phyloP scores from a whole-genome alignment of 2,329 filamentous ascomycete genomes.

The Cladosporium cucumerinum region DNA sequence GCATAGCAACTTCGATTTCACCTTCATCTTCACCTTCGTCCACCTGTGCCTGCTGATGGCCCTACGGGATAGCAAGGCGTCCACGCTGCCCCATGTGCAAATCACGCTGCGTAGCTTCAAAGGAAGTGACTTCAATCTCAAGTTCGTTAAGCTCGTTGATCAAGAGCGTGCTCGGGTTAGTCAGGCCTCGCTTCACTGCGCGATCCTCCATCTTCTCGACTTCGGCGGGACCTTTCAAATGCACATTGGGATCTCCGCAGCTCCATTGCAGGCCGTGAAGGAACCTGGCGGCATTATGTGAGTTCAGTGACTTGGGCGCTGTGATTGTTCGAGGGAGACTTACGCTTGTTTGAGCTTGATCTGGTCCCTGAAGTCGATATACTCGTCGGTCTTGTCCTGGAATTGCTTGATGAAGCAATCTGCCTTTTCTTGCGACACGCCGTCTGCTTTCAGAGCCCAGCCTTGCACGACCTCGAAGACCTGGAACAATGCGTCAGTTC shows the following conservation, averaged over 20 bases:
- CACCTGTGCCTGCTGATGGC: background rate
- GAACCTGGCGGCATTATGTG: background rate
- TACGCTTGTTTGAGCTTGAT: conserved; percentile 4
- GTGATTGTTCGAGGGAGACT: background rate
- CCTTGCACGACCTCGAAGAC: conserved; percentile 9
- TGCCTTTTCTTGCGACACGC: background rate
- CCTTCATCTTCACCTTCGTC: background rate
- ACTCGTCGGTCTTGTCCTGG: background rate
- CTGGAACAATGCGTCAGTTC: background rate
- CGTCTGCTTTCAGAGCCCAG: background rate
- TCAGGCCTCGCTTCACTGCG: background rate
- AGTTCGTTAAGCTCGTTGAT: background rate
- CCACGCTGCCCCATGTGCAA: background rate
- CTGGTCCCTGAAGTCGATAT: background rate
- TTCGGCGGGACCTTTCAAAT: background rate
- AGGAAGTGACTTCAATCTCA: background rate
- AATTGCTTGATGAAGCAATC: background rate
- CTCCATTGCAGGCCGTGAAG: background rate
- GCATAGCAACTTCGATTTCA: background rate
- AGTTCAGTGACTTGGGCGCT: background rate
- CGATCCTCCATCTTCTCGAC: background rate
- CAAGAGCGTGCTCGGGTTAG: background rate
- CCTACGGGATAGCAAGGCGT: background rate
- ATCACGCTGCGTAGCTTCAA: background rate
- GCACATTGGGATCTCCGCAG: background rate